phyloP scores from a whole-genome alignment of 176 grass and related monocot genomes.

The Coix lacrymajobi region DNA sequence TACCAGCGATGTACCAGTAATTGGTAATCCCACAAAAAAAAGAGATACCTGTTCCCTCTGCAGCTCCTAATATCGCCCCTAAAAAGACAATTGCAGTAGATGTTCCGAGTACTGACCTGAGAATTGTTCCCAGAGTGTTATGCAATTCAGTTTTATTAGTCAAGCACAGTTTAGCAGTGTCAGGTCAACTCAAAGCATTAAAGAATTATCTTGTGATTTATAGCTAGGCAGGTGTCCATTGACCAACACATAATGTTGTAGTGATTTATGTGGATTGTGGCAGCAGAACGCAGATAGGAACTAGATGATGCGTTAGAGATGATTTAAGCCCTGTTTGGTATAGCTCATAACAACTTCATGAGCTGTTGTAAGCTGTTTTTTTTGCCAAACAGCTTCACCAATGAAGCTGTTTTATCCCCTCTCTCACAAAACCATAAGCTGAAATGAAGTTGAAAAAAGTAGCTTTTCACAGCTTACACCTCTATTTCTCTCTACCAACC shows the following conservation, averaged over 20 bases:
- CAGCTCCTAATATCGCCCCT: background rate
- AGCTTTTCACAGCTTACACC: too few species aligned
- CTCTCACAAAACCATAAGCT: too few species aligned
- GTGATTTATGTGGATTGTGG: background rate
- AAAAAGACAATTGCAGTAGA: background rate
- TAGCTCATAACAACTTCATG: too few species aligned
- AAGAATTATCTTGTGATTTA: background rate
- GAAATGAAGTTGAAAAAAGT: too few species aligned
- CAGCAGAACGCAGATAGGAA: background rate
- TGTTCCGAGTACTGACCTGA: background rate
- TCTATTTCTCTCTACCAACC: too few species aligned
- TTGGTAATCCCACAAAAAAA: background rate
- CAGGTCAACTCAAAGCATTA: background rate
- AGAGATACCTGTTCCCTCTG: background rate
- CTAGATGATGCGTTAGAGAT: background rate
- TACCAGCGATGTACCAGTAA: background rate
- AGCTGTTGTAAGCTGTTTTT: too few species aligned
- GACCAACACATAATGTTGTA: background rate
- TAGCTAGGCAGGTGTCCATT: background rate
- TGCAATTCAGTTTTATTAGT: background rate
- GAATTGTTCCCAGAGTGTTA: background rate
- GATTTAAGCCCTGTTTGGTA: too few species aligned
- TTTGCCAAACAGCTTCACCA: too few species aligned
- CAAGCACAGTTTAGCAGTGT: background rate
- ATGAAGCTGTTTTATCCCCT: too few species aligned